phyloP scores from a whole-genome alignment of 345 rosid species.

The Viola odorata region DNA sequence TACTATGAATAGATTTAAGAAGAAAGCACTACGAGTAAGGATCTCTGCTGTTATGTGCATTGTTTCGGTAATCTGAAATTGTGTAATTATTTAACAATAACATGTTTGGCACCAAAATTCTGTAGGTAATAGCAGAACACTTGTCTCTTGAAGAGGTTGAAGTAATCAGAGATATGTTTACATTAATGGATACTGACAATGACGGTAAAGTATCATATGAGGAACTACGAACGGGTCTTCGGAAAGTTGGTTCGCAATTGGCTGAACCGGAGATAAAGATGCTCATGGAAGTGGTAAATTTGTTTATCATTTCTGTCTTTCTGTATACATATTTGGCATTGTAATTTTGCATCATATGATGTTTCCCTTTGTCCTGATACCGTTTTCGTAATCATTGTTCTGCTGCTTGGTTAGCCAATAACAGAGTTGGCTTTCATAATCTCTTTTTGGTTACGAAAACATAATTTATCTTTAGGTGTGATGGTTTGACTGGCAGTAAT shows the following conservation, averaged over 20 bases:
- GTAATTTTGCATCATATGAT: neutral
- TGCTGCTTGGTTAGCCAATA: neutral
- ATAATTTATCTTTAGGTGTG: too few relatives aligned
- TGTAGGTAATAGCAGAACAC: conserved; percentile 93
- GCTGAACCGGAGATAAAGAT: conserved; percentile 91
- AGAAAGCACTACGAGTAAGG: conserved; percentile 82
- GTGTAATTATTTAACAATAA: too few relatives aligned
- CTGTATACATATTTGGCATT: neutral
- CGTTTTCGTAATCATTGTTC: neutral
- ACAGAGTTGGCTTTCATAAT: too few relatives aligned
- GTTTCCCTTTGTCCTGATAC: neutral
- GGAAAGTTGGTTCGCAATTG: conserved; percentile 82
- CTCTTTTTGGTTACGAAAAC: too few relatives aligned
- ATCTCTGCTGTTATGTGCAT: conserved; percentile 3
- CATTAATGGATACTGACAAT: conserved; percentile 78
- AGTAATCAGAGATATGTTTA: conserved; percentile 85
- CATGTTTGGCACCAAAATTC: conserved; percentile 6
- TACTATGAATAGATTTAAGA: conserved; percentile 91
- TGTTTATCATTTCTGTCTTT: conserved; percentile 4
- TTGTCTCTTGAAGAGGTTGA: conserved; percentile 80
- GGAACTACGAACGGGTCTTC: conserved; percentile 87
- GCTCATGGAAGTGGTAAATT: conserved; percentile 95
- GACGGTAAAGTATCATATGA: conserved; percentile 79
- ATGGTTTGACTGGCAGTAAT: too few relatives aligned
- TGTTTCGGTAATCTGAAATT: neutral